Conservation (phyloP, 805 yeast species). For the Starmerella roubikii region DNA sequence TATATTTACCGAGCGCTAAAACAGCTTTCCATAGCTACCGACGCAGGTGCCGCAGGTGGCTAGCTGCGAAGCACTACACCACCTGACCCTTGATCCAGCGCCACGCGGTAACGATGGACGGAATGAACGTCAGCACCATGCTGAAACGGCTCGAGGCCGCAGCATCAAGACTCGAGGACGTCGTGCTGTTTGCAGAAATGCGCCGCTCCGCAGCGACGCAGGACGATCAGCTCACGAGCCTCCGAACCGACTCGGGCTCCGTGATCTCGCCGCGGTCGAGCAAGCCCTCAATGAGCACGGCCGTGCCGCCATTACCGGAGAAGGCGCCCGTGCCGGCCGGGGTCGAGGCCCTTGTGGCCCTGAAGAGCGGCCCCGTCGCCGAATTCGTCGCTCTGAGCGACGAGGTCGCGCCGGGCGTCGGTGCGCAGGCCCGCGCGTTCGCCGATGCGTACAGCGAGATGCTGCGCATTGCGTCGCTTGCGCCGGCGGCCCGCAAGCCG, state of each 20-base stretch:
- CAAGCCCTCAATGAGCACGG: neutral
- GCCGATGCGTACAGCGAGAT: constrained; percentile 14
- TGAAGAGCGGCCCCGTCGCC: constrained; percentile 4
- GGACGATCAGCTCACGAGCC: neutral
- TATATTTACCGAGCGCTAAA: no score
- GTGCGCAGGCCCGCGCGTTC: constrained; percentile 28
- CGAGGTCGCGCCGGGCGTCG: constrained; percentile 15
- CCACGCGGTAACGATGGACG: constrained; percentile 41
- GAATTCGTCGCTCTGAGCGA: constrained; percentile 9
- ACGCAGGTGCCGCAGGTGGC: no score
- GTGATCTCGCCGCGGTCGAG: constrained; percentile 4
- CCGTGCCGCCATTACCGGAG: constrained; percentile 6
- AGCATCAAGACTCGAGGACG: constrained; percentile 81
- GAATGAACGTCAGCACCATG: constrained; percentile 75
- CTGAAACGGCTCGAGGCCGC: constrained; percentile 78
- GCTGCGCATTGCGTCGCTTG: constrained; percentile 33
- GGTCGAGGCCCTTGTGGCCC: constrained; percentile 1
- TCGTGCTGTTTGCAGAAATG: constrained; percentile 27
- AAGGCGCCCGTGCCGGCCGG: constrained; percentile 2
- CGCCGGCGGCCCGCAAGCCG: constrained; percentile 44
- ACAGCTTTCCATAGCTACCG: no score
- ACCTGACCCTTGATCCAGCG: neutral
- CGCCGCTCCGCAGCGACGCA: neutral
- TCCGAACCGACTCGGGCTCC: neutral
- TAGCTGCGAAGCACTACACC: no score